Evolutionary conservation across 352 stramenopile genomes (phyloP).

Genomic region (Phytophthora syringae): DNA sequence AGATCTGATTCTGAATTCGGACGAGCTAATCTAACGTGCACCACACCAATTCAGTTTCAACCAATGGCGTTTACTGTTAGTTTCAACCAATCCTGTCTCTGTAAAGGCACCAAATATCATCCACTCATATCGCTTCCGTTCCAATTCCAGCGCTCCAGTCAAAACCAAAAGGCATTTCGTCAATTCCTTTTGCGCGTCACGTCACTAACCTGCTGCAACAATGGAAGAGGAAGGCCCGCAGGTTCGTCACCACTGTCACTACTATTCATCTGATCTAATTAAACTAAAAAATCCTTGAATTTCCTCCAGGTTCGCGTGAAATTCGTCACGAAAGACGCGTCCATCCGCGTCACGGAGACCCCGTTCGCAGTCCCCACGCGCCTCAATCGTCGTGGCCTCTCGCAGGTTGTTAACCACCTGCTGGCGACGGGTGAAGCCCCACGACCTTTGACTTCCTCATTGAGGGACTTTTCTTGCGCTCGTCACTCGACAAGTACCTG

Average conservation of each 20-base stretch:
- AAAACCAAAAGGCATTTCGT: slow-evolving; percentile 27
- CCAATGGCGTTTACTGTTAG: too few species aligned
- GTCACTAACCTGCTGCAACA: not conserved
- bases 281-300: not conserved
- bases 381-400: slow-evolving; percentile 82
- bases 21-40: not conserved
- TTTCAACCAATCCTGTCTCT: not conserved
- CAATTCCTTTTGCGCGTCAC: slow-evolving; percentile 17
- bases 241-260: slow-evolving; percentile 14
- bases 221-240: slow-evolving; percentile 53
- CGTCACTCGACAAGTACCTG: slow-evolving; percentile 83
- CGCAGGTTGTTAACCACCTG: slow-evolving; percentile 91
- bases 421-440: slow-evolving; percentile 54
- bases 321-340: slow-evolving; percentile 89
- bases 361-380: slow-evolving; percentile 87
- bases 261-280: not conserved
- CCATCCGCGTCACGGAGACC: slow-evolving; percentile 90
- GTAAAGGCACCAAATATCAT: not conserved
- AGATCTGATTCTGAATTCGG: slow-evolving; percentile 38
- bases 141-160: slow-evolving; percentile 25
- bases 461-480: slow-evolving; percentile 76
- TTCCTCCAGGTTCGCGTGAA: slow-evolving; percentile 81
- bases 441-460: slow-evolving; percentile 90
- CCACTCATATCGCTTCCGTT: slow-evolving; percentile 7
- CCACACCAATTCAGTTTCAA: slow-evolving; percentile 2